Conservation (phyloP, 2,329 filamentous ascomycete species). For the Neopestalotiopsis sp. region DNA sequence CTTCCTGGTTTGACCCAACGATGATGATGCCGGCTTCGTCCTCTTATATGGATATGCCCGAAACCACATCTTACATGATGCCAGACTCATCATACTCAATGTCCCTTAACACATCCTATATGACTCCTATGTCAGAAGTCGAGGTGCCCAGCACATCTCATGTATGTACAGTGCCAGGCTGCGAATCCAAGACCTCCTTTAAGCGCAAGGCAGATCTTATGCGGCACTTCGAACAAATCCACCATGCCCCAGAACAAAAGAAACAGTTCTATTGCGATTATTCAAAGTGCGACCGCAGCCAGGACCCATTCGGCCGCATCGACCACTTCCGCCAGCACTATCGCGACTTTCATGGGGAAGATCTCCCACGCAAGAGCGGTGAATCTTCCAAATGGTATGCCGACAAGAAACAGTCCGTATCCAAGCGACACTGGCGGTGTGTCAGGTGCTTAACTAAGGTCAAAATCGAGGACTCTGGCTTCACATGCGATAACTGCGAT, state of each 20-base stretch:
- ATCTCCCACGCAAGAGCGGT: conserved; percentile 35
- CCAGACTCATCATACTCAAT: no score
- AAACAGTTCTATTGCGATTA: conserved; percentile 58
- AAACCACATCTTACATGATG: no score
- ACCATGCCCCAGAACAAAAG: conserved; percentile 47
- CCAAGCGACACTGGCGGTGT: conserved; percentile 58
- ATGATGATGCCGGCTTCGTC: no score
- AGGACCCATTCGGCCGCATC: conserved; percentile 54
- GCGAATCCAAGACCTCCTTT: conserved; percentile 49
- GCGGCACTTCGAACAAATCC: conserved; percentile 56
- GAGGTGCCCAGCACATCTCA: not conserved
- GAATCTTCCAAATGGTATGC: conserved; percentile 41
- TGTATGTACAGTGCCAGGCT: conserved; percentile 29
- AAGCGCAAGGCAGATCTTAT: conserved; percentile 59
- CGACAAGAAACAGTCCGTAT: conserved; percentile 44
- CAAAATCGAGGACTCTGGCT: conserved; percentile 44
- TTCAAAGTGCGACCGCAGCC: conserved; percentile 48
- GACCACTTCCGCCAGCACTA: conserved; percentile 65
- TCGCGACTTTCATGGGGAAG: conserved; percentile 60
- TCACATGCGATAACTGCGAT: conserved; percentile 53
- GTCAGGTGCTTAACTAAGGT: conserved; percentile 55
- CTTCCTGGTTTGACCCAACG: no score
- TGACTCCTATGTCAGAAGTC: no score
- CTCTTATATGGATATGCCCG: no score
- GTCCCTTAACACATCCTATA: no score